Conservation (phyloP, 257 asterid species). For the Ilex asprella region DNA sequence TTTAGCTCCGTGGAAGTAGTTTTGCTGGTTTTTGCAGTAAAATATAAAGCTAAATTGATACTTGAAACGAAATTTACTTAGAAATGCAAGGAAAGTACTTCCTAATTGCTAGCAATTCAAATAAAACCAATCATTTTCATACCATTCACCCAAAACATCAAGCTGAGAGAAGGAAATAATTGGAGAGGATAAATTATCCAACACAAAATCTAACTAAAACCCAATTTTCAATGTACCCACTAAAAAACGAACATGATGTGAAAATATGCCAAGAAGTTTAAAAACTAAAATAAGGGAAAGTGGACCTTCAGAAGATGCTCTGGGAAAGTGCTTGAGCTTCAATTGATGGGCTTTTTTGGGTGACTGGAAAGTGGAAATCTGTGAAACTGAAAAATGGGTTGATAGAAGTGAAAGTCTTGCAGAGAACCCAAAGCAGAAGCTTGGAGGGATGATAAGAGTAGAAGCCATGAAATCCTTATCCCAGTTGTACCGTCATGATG, state of each 20-base stretch:
- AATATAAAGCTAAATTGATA: too few relatives aligned
- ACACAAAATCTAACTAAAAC: not conserved
- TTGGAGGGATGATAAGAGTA: slow-evolving; percentile 28
- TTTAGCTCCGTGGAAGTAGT: too few relatives aligned
- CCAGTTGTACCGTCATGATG: too few relatives aligned
- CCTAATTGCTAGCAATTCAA: too few relatives aligned
- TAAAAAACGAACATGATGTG: not conserved
- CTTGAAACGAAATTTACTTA: too few relatives aligned
- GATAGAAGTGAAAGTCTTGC: slow-evolving; percentile 12
- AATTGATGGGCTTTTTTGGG: slow-evolving; percentile 18
- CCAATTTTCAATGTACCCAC: not conserved
- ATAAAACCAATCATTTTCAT: too few relatives aligned
- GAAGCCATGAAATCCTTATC: slow-evolving; percentile 35
- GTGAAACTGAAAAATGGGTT: slow-evolving; percentile 14
- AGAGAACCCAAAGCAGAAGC: slow-evolving; percentile 7
- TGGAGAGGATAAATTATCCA: not conserved
- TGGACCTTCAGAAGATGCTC: slow-evolving; percentile 50
- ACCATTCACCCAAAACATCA: too few relatives aligned
- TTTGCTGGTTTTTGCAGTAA: too few relatives aligned
- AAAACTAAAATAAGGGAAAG: slow-evolving; percentile 4
- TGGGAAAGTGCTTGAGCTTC: slow-evolving; percentile 28
- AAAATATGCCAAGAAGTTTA: not conserved
- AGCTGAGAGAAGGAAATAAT: too few relatives aligned
- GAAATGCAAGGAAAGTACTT: too few relatives aligned
- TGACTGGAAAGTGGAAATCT: slow-evolving; percentile 14